phyloP scores from a whole-genome alignment of 2,329 filamentous ascomycete species.

The Colletotrichum viniferum region DNA sequence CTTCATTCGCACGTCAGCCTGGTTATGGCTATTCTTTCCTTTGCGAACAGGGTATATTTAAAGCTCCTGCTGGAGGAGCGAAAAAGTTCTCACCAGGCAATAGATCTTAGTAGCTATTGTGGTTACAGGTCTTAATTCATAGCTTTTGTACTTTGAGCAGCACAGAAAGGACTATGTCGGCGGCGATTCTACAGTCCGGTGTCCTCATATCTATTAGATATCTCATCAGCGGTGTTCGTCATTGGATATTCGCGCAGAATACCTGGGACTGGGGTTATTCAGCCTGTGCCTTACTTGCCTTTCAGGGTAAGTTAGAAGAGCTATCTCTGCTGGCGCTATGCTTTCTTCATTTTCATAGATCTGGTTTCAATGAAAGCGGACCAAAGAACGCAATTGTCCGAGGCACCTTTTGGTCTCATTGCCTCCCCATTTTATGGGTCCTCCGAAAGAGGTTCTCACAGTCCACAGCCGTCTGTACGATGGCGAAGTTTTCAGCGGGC shows the following conservation, averaged over 20 bases:
- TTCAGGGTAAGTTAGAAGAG: neutral
- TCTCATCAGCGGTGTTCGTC: neutral
- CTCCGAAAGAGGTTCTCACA: neutral
- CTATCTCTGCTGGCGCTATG: neutral
- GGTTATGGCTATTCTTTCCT: too few relatives aligned
- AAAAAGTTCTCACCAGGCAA: neutral
- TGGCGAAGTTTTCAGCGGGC: fast-evolving
- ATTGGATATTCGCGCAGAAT: neutral
- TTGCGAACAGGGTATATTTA: neutral
- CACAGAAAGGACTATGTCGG: fast-evolving
- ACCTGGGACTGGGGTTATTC: fast-evolving
- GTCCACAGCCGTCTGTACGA: neutral
- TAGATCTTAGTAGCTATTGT: too few relatives aligned
- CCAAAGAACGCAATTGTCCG: too few relatives aligned
- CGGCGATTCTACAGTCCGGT: fast-evolving
- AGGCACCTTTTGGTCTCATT: neutral
- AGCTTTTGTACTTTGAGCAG: too few relatives aligned
- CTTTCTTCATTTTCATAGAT: neutral
- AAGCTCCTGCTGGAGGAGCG: neutral
- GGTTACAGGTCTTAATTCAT: neutral
- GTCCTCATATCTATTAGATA: too few relatives aligned
- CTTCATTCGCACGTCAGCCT: neutral
- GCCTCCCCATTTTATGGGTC: fast-evolving
- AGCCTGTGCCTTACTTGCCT: too few relatives aligned
- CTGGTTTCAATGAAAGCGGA: too few relatives aligned